Conservation (phyloP, 2,329 filamentous ascomycete species). For the Beauveria rudraprayagi region DNA sequence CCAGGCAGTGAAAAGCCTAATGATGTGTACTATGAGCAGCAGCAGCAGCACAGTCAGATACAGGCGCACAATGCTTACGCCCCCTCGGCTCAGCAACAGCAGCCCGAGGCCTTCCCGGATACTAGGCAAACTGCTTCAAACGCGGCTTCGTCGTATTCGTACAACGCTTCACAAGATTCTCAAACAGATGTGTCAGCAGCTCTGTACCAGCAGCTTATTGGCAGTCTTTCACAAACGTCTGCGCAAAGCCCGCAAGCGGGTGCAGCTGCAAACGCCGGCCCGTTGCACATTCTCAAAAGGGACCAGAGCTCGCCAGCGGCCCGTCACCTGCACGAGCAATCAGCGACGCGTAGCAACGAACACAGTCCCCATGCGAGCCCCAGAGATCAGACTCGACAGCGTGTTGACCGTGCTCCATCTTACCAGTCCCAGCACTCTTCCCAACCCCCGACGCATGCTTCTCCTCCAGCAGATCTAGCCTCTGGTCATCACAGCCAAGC, state of each 20-base stretch:
- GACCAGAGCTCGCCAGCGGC: slow-evolving; percentile 31
- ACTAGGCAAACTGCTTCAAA: neutral
- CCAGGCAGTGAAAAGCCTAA: slow-evolving; percentile 29
- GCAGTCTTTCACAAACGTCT: slow-evolving; percentile 21
- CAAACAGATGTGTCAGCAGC: slow-evolving; percentile 25
- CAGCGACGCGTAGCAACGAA: slow-evolving; percentile 29
- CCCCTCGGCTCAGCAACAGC: slow-evolving; percentile 12
- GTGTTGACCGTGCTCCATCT: slow-evolving; percentile 27
- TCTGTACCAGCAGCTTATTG: slow-evolving; percentile 31
- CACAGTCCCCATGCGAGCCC: slow-evolving; percentile 37
- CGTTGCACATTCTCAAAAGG: slow-evolving; percentile 46
- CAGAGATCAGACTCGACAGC: slow-evolving; percentile 32
- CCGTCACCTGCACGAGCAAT: slow-evolving; percentile 31
- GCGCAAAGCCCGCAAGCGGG: slow-evolving; percentile 23
- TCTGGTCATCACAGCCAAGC: slow-evolving; percentile 16
- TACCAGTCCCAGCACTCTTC: slow-evolving; percentile 20
- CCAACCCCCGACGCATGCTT: slow-evolving; percentile 19
- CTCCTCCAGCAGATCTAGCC: slow-evolving; percentile 24
- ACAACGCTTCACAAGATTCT: slow-evolving; percentile 29
- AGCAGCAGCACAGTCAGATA: slow-evolving; percentile 19
- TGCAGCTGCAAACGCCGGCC: slow-evolving; percentile 22
- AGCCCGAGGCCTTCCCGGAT: slow-evolving; percentile 10
- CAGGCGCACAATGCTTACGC: slow-evolving; percentile 10
- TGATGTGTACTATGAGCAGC: slow-evolving; percentile 23
- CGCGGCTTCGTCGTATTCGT: slow-evolving; percentile 5